Evolutionary conservation across 805 yeast species (phyloP).

Genomic region (Pichia pseudocactophila): DNA sequence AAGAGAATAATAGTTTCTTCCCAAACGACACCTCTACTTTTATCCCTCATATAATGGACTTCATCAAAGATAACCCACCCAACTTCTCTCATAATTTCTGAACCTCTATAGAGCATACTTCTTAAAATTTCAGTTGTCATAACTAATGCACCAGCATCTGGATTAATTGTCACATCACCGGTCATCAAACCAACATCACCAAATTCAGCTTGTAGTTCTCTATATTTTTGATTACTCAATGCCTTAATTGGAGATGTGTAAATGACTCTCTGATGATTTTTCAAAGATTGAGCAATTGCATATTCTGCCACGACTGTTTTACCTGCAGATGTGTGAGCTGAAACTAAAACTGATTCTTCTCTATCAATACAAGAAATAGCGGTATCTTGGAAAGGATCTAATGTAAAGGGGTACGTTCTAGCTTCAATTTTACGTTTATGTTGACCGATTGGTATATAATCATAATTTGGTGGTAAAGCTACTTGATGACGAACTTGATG

Average conservation of each 20-base stretch:
- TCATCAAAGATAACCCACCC: conserved; percentile 97
- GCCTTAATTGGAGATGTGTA: conserved; percentile 95
- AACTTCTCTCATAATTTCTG: conserved; percentile 92
- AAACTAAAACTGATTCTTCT: conserved; percentile 87
- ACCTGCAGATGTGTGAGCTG: conserved; percentile 98
- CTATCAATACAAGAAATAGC: conserved; percentile 94
- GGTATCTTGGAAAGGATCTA: conserved; percentile 97
- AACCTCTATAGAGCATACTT: conserved; percentile 93
- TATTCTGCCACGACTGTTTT: conserved; percentile 96
- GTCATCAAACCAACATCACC: conserved; percentile 86
- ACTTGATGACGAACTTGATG: conserved; percentile 98
- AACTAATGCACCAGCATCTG: conserved; percentile 90
- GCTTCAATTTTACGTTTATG: conserved; percentile 77
- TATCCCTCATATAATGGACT: conserved; percentile 95
- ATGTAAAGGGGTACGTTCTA: conserved; percentile 79
- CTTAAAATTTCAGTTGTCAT: conserved; percentile 97
- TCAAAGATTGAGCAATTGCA: conserved; percentile 90
- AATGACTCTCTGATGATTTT: conserved; percentile 87
- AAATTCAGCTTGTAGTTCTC: conserved; percentile 41
- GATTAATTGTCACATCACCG: conserved; percentile 96
- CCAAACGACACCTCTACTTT: conserved; percentile 98
- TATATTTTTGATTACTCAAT: conserved; percentile 79
- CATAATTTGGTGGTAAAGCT: conserved; percentile 87
- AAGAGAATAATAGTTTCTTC: conserved; percentile 97
- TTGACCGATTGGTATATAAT: conserved; percentile 80